Evolutionary conservation across 768 basidiomycete species (phyloP), one percentile per base, ranked within the genome.

Genomic region (Mycena alexandri): DNA sequence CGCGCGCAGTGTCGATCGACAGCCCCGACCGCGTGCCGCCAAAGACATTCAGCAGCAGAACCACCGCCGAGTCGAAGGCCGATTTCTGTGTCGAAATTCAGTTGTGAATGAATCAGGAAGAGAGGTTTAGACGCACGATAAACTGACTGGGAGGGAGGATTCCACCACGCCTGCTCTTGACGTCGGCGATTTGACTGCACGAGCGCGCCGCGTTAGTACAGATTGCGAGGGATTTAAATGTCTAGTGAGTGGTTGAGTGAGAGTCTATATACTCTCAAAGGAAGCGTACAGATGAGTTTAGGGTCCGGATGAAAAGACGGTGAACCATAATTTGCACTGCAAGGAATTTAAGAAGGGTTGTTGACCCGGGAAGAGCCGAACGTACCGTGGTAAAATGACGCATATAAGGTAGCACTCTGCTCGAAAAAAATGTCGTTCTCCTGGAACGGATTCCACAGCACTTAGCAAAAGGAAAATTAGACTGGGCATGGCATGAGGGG

Each of bases 131-230:
- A 46, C 33, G 41, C 60, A 60, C 62, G 16, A 66, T 17, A 19
- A 48, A 17, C 13, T 53, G 58, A 70, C 68, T 63, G 74, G 29
- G 63, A 71, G 61, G 67, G 29, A 47, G 21, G n/a, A 72, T 75
- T 3, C 73, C 56, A 16, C 79, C 72, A 36, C 38, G 38, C 38
- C 63, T 72, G 44, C 79, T 78, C 55, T 81, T 79, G 16, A 80
- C 78, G 64, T 90, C 88, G 52, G 87, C 74, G 34, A 92, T 80
- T 57, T 87, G 88, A n/a, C 81, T 81, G 53, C 83, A 85, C 0
- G 88, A 88, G 14, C 90, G 81, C 0, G 90, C 87, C 1, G 90
- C 83, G 42, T 89, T 90, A 34, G 86, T 84, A 74, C 89, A 90
- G 56, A 91, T 90, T 0, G 89, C 87, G 10, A 90, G 82, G 0